phyloP scores from a whole-genome alignment of 1,284 basidiomycete genomes.

The Puccinia horiana region DNA sequence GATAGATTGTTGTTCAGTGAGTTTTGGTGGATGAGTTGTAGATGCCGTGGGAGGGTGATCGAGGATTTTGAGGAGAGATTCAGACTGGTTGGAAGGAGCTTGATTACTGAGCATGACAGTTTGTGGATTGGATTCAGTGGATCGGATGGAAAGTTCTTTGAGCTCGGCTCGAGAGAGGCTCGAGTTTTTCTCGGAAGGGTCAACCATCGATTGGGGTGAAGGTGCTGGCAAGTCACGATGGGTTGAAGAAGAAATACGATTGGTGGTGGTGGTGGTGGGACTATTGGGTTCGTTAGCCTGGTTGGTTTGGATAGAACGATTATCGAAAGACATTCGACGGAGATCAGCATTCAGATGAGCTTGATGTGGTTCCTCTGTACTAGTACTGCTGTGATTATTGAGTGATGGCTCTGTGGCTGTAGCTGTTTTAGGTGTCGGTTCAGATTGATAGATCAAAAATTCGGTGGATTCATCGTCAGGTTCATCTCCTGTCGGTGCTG shows the following conservation, averaged over 20 bases:
- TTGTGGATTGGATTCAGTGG: not conserved
- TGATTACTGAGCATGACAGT: not conserved
- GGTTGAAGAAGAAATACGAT: not conserved
- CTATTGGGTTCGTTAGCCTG: not conserved
- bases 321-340: constrained; percentile 6
- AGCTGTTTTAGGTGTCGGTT: constrained; percentile 1
- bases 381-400: not conserved
- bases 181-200: constrained; percentile 1
- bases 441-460: constrained; percentile 19
- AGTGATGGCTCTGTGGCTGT: not conserved
- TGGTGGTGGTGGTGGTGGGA: not conserved
- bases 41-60: not conserved
- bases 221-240: constrained; percentile 14
- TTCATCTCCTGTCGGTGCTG: constrained; percentile 17
- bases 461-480: constrained; percentile 27
- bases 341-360: constrained; percentile 13
- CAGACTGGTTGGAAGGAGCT: not conserved
- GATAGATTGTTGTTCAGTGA: not conserved
- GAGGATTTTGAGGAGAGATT: not conserved
- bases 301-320: not conserved
- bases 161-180: not conserved
- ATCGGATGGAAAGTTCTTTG: not conserved
- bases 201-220: constrained; percentile 2
- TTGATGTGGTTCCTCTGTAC: not conserved
- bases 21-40: not conserved